phyloP scores from a whole-genome alignment of 805 yeast species.

The Yueomyces sp. region DNA sequence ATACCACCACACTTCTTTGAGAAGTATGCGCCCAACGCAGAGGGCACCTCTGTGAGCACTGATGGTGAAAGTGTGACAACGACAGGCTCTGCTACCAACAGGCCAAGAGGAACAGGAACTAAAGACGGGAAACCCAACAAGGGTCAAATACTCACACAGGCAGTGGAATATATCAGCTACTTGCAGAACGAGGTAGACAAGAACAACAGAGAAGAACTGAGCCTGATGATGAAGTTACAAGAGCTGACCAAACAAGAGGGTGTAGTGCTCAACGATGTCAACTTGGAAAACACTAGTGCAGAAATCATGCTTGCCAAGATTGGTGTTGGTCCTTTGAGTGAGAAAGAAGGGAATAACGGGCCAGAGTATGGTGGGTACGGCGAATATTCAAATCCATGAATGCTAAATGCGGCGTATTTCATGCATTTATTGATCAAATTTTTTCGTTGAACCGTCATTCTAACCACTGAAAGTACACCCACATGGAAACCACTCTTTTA shows the following conservation, averaged over 20 bases:
- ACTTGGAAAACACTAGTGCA: constrained; percentile 59
- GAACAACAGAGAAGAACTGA: constrained; percentile 69
- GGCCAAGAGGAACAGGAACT: constrained; percentile 43
- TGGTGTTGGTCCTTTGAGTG: constrained; percentile 63
- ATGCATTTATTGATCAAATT: no score
- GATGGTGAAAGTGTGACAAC: not conserved
- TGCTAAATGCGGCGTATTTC: no score
- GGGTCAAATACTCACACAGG: constrained; percentile 65
- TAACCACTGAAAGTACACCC: no score
- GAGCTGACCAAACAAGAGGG: constrained; percentile 35
- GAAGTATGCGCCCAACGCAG: constrained; percentile 16
- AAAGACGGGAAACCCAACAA: constrained; percentile 78
- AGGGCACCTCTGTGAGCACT: constrained; percentile 1
- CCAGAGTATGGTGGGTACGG: constrained; percentile 29
- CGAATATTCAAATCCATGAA: constrained; percentile 12
- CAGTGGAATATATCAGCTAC: constrained; percentile 57
- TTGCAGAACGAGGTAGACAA: constrained; percentile 65
- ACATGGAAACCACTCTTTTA: no score
- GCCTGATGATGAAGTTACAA: constrained; percentile 46
- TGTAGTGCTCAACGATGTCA: constrained; percentile 28
- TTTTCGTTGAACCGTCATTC: no score
- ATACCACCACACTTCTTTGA: constrained; percentile 35
- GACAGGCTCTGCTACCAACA: constrained; percentile 2
- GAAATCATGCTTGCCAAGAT: constrained; percentile 62
- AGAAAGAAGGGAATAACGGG: constrained; percentile 4